These are phyloP conservation scores for Backusella mclennaniae DNA, from an alignment of 192 early-diverging fungal species.

Conservation along the genomic window DNA sequence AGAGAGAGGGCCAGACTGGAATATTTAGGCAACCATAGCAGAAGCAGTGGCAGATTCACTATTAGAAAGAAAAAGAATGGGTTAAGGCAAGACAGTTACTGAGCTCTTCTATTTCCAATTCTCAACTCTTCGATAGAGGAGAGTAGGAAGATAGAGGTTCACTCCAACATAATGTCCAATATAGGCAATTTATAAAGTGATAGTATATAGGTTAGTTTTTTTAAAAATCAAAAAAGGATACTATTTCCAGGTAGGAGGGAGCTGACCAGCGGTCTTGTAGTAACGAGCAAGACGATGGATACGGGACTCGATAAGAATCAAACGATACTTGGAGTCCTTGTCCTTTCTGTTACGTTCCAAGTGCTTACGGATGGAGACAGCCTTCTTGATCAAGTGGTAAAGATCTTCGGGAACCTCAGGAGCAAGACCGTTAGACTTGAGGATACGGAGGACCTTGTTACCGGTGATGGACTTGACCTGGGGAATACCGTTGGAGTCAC, in stretches of 20 bases:
- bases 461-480: slow-evolving; percentile 96
- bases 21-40: slow-evolving; percentile 38
- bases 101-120: slow-evolving; percentile 21
- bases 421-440: slow-evolving; percentile 86
- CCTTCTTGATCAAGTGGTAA: slow-evolving; percentile 99
- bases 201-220: not conserved
- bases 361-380: slow-evolving; percentile 98
- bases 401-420: slow-evolving; percentile 98
- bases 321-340: slow-evolving; percentile 97
- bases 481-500: slow-evolving; percentile 97
- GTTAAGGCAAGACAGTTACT: slow-evolving; percentile 44
- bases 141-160: not conserved
- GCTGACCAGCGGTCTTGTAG: slow-evolving; percentile 97
- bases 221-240: slow-evolving; percentile 48
- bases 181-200: slow-evolving; percentile 13
- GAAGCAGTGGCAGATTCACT: slow-evolving; percentile 50
- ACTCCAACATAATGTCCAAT: slow-evolving; percentile 36
- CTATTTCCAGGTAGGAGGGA: slow-evolving; percentile 99
- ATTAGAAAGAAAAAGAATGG: slow-evolving; percentile 34
- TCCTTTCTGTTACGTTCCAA: slow-evolving; percentile 99
- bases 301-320: slow-evolving; percentile 95
- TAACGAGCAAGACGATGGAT: slow-evolving; percentile 98
- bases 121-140: not conserved
- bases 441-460: slow-evolving; percentile 99
- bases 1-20: not conserved